These are phyloP conservation scores for Aphanoascus verrucosus DNA, from an alignment of 2,329 filamentous ascomycete species.

Conservation along the genomic window DNA sequence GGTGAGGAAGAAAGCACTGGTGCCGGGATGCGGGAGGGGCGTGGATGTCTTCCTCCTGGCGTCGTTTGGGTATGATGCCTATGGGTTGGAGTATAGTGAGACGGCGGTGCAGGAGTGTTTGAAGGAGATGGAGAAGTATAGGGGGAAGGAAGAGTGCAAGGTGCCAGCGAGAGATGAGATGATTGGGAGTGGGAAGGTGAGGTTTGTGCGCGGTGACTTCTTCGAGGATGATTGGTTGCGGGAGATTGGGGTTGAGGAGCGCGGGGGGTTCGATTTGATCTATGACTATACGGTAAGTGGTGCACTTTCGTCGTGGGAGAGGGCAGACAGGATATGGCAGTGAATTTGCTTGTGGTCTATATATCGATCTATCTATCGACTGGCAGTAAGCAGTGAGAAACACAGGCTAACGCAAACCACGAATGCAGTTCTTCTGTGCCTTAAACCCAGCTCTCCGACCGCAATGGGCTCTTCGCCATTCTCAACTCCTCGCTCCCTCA, in stretches of 20 bases:
- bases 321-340: no score
- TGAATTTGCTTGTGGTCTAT: background rate
- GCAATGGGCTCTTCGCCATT: slow-evolving; percentile 47
- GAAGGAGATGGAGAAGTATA: slow-evolving; percentile 26
- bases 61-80: slow-evolving; percentile 64
- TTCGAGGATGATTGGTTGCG: slow-evolving; percentile 36
- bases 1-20: slow-evolving; percentile 49
- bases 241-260: slow-evolving; percentile 22
- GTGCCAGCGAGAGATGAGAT: slow-evolving; percentile 29
- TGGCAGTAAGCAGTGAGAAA: background rate
- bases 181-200: slow-evolving; percentile 30
- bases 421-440: slow-evolving; percentile 49
- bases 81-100: slow-evolving; percentile 58
- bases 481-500: slow-evolving; percentile 42
- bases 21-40: slow-evolving; percentile 72
- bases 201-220: slow-evolving; percentile 38
- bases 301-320: slow-evolving; percentile 1
- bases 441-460: slow-evolving; percentile 46
- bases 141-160: slow-evolving; percentile 21
- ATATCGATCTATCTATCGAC: background rate
- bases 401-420: background rate
- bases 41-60: slow-evolving; percentile 70
- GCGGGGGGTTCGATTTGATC: slow-evolving; percentile 39
- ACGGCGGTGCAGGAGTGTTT: slow-evolving; percentile 36
- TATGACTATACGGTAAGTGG: slow-evolving; percentile 51